Base-by-base conservation (phyloP, 23 red algal species). In the Gracilaria vermiculophylla region DNA sequence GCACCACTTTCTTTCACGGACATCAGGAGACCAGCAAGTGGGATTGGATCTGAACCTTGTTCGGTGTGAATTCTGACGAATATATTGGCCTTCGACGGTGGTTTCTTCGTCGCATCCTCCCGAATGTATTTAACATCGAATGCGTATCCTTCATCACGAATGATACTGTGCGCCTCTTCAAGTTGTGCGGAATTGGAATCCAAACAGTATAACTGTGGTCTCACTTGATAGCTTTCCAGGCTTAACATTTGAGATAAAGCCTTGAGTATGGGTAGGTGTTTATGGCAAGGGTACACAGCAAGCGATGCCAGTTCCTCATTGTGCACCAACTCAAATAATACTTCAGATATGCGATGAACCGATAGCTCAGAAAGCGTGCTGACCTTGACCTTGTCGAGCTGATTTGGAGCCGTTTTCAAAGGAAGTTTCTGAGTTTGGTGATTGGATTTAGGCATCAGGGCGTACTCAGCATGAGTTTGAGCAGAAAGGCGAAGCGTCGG, bases 261-360 rank as follows among this genome's bases (percentile, higher is more conserved):
- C 13, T 34, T 47, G 36, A 73, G 42, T 0, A 73, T 47, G 35
- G 3, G 28, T 20, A 48, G 2, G 23, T 73, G 67, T 28, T 73
- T 73, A 28, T 73, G 67, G 17, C 67, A 73, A 2, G 67, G 67
- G 28, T 73, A 73, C 5, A 47, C 67, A 23, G 23, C 67, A 24
- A 73, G 42, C 4, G 67, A 73, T 24, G 39, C 17, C 40, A 73
- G 3, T 47, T 48, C 42, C 42, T 42, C 39, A 40, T 47, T 48
- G 67, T 73, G 67, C 2, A 73, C 9, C 21, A 73, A 13, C 36
- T 73, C 67, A 20, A 73, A 73, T 32, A 73, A 73, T 42, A 73
- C 40, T 47, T 73, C 67, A 73, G 42, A 24, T 25, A 73, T 48
- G 14, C 67, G 67, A 47, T 73, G 67, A 48, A 45, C 42, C 13